Evolutionary conservation across 768 basidiomycete species (phyloP), one percentile per base, ranked within the genome.

Genomic region (Phaeotremella fagi): DNA sequence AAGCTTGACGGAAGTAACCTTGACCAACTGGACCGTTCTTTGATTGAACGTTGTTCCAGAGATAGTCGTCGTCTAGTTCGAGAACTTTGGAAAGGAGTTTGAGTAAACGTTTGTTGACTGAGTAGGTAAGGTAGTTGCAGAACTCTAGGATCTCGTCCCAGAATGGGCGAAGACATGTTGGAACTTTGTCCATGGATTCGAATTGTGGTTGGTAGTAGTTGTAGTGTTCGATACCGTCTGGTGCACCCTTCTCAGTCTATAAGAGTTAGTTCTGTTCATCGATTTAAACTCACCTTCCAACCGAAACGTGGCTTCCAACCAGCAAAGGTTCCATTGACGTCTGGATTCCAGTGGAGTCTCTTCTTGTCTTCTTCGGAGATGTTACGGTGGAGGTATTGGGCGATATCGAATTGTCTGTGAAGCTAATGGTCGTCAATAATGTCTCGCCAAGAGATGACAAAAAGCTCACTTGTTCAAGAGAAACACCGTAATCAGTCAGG

Each of bases 1-100:
- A 47, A 9, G 63, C 63, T 22, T 64, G 63, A 16, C 63, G 55
- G 48, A 60, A 52, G 47, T 64, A 64, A 1, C 63, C 59, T 28
- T 64, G 55, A 36, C 48, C 49, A n/a, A 54, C 45, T 3, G 59
- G 59, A 7, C 52, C 45, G 28, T 42, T 55, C 28, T 60, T 50
- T 26, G 55, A 54, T 42, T 66, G 57, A 20, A 66, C 59, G 25
- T 60, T 57, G 15, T 67, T 50, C 63, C 63, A 67, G 16, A 70
- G 63, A 26, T 58, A 63, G 28, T 70, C 68, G 20, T 57, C 60
- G 15, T 53, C 54, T 12, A 70, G 56, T 31, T 70, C 68, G 51
- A 70, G 57, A 14, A 67, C 68, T 12, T 47, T 48, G 3, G 65
- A 67, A 16, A 70, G 46, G 23, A 70, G 48, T 2, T 43, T 58